phyloP scores from a whole-genome alignment of 306 rosid genomes.

The Quercus cerris region DNA sequence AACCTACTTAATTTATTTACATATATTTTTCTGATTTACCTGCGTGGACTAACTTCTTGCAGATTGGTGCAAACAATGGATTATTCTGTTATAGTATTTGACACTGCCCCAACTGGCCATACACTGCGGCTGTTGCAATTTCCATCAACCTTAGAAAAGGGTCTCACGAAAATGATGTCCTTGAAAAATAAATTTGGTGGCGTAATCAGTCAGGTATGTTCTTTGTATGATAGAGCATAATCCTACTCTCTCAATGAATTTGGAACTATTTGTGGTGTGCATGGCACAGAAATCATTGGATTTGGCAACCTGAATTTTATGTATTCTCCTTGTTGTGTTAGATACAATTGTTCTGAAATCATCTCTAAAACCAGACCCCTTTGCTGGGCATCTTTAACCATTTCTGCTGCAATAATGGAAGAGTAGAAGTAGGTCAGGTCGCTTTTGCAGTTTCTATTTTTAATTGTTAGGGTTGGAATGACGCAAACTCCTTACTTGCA shows the following conservation, averaged over 20 bases:
- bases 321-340: neutral
- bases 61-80: conserved; percentile 99
- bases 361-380: neutral
- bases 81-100: conserved; percentile 93
- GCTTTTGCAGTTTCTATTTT: neutral
- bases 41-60: conserved; percentile 21
- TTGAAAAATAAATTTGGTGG: conserved; percentile 96
- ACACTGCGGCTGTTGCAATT: conserved; percentile 93
- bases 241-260: neutral
- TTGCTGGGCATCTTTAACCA: conserved; percentile 7
- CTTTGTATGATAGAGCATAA: conserved; percentile 1
- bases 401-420: neutral
- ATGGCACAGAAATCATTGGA: neutral
- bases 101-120: conserved; percentile 99
- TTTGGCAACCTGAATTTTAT: neutral
- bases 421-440: neutral
- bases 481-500: neutral
- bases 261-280: conserved; percentile 4
- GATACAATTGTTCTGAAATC: neutral
- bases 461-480: conserved; percentile 2
- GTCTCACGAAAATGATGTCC: conserved; percentile 90
- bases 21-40: conserved; percentile 8
- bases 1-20: neutral
- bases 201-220: conserved; percentile 72
- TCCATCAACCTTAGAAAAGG: conserved; percentile 94